Conservation (phyloP, 176 grass and related monocot genomes). For the Luzula sylvatica region DNA sequence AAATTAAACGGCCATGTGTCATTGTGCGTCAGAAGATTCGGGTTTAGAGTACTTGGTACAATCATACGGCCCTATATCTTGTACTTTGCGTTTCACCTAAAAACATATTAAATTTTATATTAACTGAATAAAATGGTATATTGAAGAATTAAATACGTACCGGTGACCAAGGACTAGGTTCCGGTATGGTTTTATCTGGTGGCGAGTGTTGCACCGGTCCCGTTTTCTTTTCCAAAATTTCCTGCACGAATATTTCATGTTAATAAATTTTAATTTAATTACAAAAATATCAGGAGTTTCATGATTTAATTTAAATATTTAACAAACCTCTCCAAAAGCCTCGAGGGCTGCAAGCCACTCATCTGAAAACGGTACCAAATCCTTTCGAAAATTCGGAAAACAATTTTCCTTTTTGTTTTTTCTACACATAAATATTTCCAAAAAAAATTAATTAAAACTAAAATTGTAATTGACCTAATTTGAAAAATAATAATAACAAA, state of each 20-base stretch:
- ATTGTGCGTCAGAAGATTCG: conserved; percentile 11
- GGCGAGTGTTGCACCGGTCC: conserved; percentile 82
- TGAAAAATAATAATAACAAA: no score
- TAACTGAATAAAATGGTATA: not conserved
- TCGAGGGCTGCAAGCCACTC: conserved; percentile 83
- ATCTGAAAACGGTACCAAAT: conserved; percentile 65
- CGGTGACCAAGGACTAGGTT: conserved; percentile 85
- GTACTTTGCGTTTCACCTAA: conserved; percentile 62
- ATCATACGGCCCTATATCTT: conserved; percentile 53
- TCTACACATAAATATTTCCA: conserved; percentile 22
- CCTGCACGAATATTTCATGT: conserved; percentile 29
- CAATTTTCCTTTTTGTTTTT: conserved; percentile 17
- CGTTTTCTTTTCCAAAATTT: conserved; percentile 70
- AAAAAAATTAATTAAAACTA: not conserved
- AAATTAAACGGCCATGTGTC: no score
- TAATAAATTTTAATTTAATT: not conserved
- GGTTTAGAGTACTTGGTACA: conserved; percentile 66
- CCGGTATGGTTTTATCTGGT: conserved; percentile 46
- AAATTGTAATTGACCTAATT: no score
- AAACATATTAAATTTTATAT: conserved; percentile 3
- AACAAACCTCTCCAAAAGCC: conserved; percentile 59
- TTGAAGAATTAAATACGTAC: conserved; percentile 27
- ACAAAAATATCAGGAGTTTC: no score
- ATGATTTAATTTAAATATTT: conserved; percentile 1
- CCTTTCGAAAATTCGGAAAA: conserved; percentile 29